Evolutionary conservation across 192 early-diverging fungal species (phyloP), one percentile per base, ranked within the genome.

Genomic region (Coemansia sp.): DNA sequence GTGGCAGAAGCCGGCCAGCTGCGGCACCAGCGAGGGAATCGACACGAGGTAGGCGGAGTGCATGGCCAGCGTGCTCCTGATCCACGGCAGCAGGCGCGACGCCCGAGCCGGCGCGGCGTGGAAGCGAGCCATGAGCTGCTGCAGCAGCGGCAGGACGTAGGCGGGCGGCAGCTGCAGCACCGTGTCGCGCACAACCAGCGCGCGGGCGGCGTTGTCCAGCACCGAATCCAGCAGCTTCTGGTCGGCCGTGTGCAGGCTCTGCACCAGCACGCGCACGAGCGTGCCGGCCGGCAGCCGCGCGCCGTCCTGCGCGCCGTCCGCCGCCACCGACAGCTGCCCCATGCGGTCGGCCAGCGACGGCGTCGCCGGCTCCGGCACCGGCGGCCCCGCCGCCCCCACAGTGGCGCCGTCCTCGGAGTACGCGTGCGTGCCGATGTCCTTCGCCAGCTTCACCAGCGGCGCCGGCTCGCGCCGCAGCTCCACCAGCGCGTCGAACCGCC

Each of bases 41-140:
- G 79, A 45, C 2, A 61, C 62, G 31, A 82, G 37, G 37, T 82
- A 72, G 14, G 79, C 66, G 8, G 79, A 72, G 55, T 82, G 79
- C 34, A 73, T 25, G 0, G 71, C 59, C 50, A 82, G 47, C 0
- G 68, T 68, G 64, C 34, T 57, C 28, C 70, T 67, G 36, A 82
- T 65, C 79, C 79, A 82, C 0, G 71, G 70, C 12, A 82, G 53
- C 26, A 82, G 67, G 57, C 73, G 58, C 1, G 39, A 14, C 37
- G 79, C 79, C 2, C 75, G 61, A 2, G 39, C 41, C 2, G 79
- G 75, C 6, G 48, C 64, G 2, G 62, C 6, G 3, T 77, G 75
- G 67, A 82, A 70, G 35, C 79, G 66, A 37, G 64, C 57, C 61
- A 82, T 70, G 38, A 82, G 68, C 64, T 82, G 79, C 75, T 82